These are phyloP conservation scores for Alternaria sp. DNA, from an alignment of 2,329 filamentous ascomycete species.

Conservation along the genomic window DNA sequence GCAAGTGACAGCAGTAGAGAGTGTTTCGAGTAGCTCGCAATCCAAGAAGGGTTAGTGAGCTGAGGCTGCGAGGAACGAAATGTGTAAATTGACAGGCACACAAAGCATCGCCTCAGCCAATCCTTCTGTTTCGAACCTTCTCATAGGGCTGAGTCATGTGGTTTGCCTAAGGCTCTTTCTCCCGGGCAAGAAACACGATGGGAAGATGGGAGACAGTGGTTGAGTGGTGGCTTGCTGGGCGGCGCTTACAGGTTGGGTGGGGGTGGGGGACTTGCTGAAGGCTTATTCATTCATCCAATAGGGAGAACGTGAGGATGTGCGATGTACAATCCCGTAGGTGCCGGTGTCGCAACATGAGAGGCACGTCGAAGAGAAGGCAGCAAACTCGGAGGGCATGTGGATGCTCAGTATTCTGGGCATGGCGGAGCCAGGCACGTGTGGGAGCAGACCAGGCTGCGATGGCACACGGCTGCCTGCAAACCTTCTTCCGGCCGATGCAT, in stretches of 20 bases:
- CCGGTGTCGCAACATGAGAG: not conserved
- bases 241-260: slow-evolving; percentile 21
- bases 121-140: slow-evolving; percentile 2
- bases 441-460: not conserved
- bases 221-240: slow-evolving; percentile 14
- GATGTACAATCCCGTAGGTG: not conserved
- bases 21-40: not conserved
- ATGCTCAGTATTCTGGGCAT: slow-evolving; percentile 11
- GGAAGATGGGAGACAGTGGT: slow-evolving; percentile 14
- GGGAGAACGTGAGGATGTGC: not conserved
- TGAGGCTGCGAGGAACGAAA: not conserved
- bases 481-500: slow-evolving; percentile 1
- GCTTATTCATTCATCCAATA: slow-evolving; percentile 10
- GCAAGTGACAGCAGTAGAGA: not conserved
- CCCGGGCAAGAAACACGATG: slow-evolving; percentile 3
- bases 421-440: slow-evolving; percentile 3
- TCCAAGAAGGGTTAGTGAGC: not conserved
- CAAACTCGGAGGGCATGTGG: not conserved
- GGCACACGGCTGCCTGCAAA: not conserved
- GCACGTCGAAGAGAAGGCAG: not conserved
- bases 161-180: not conserved
- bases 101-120: not conserved
- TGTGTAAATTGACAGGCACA: not conserved
- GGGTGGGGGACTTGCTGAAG: not conserved
- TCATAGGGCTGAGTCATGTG: slow-evolving; percentile 4